Conservation (phyloP, 2,329 filamentous ascomycete genomes). For the Cladophialophora bantiana region DNA sequence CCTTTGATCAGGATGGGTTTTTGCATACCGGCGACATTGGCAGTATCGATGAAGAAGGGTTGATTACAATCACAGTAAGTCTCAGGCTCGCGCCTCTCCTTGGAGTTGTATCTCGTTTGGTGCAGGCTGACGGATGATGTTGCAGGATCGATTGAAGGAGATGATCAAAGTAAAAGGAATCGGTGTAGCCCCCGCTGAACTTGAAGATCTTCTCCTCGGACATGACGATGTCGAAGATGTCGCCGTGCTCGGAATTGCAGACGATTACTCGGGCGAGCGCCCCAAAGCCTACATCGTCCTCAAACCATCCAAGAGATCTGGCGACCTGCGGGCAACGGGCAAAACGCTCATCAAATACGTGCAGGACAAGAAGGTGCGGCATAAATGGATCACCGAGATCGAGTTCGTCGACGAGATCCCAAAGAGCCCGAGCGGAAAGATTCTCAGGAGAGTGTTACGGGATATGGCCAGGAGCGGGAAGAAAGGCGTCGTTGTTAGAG, state of each 20-base stretch:
- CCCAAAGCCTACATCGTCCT: slow-evolving; percentile 55
- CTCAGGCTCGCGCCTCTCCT: not conserved
- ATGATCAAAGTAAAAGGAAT: slow-evolving; percentile 61
- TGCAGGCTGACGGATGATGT: not conserved
- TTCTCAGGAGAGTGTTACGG: slow-evolving; percentile 47
- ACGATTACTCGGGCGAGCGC: slow-evolving; percentile 45
- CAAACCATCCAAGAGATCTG: slow-evolving; percentile 22
- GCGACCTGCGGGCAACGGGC: slow-evolving; percentile 26
- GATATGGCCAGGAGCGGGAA: slow-evolving; percentile 37
- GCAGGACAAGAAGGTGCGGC: slow-evolving; percentile 50
- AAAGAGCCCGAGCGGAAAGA: slow-evolving; percentile 60
- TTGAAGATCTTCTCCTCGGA: slow-evolving; percentile 55
- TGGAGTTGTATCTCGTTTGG: not conserved
- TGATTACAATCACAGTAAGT: slow-evolving; percentile 67
- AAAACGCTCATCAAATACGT: slow-evolving; percentile 42
- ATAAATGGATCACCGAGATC: slow-evolving; percentile 50
- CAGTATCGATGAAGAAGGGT: slow-evolving; percentile 61
- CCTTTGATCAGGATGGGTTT: slow-evolving; percentile 67
- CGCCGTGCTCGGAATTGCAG: slow-evolving; percentile 55
- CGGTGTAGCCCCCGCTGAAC: slow-evolving; percentile 56
- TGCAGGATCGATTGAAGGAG: slow-evolving; percentile 68
- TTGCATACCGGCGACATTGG: slow-evolving; percentile 73
- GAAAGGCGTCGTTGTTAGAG: slow-evolving; percentile 36
- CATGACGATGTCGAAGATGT: slow-evolving; percentile 55
- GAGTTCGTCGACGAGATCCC: slow-evolving; percentile 59